Base-by-base conservation (phyloP, 768 basidiomycete species). In the Termitomyces sp. region DNA sequence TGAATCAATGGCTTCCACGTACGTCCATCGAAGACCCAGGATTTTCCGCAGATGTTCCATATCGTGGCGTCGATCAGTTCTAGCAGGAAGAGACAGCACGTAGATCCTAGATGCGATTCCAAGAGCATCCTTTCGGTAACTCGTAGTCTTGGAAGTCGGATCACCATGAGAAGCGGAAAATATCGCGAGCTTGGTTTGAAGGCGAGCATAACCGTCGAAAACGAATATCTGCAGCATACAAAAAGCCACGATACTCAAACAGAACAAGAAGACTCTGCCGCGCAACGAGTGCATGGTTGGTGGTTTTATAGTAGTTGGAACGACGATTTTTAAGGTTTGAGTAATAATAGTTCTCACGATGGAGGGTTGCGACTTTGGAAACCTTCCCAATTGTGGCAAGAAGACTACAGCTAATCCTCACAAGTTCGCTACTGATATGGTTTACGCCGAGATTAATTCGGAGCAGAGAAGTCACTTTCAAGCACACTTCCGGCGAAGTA, bases 51-150 rank as follows among this genome's bases (percentile, higher is more conserved):
- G 65, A 18, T 60, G 63, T 54, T 86, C 83, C 86, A 89, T 89
- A 49, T 82, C 74, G 20, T 67, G 60, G 15, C 81, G 80, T 27
- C 89, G 75, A 60, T 87, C 87, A 18, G 64, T 64, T 33, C 89
- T 80, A 30, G 67, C 71, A 9, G 81, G 79, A 31, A 89, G 82
- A 27, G 86, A 86, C 44, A 91, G 65, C 1, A 90, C 81, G 61
- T 81, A 85, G 54, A 83, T 75, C 9, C 73, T 64, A 5, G 74
- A 70, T 16, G 78, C 72, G 33, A 80, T 64, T 34, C 75, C 76
- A 6, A 83, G 71, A 18, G 68, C 65, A 53, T 58, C 11, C 39
- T 60, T 61, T 4, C 20, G 42, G 24, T 27, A 39, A 27, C 37
- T 27, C 24, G 37, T 24, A 45, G 33, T 12, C 13, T 24, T 22